Base-by-base conservation (phyloP, 164 flowering plant genomes). In the Buxus sempervirens region DNA sequence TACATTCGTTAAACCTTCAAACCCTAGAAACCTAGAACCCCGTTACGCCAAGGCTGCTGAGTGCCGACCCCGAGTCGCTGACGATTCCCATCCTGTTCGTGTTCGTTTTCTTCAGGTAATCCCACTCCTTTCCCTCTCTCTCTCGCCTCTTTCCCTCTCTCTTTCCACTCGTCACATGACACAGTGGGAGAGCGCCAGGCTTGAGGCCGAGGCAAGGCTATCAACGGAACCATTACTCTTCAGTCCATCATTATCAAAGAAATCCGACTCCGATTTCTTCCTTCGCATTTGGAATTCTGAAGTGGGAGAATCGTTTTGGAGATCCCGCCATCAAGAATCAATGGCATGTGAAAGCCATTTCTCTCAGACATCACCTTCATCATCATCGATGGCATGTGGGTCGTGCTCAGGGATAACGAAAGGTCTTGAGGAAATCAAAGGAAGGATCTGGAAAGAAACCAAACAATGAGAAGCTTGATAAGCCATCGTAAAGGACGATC, bases 101-200 rank as follows among this genome's bases (percentile, higher is more conserved):
- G n/a, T n/a, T n/a, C n/a, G n/a, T n/a, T n/a, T n/a, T n/a, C n/a
- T n/a, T n/a, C n/a, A n/a, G n/a, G n/a, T n/a, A n/a, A n/a, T n/a
- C n/a, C n/a, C n/a, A n/a, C n/a, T n/a, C n/a, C n/a, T n/a, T n/a
- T n/a, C n/a, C n/a, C n/a, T n/a, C n/a, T n/a, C n/a, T n/a, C n/a
- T n/a, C n/a, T n/a, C n/a, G n/a, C n/a, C n/a, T n/a, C n/a, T n/a
- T n/a, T n/a, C n/a, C n/a, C n/a, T n/a, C n/a, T 70, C 49, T 19
- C 73, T 77, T 3, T 75, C 85, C 13, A 83, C 88, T 1, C 86
- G 91, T 28, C 91, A 89, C 83, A 85, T 82, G 88, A 82, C 95
- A 1, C 95, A 89, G 57, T 89, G 95, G 95, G 95, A 89, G 77
- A 86, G 86, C 45, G 95, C 95, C 2, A 77, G 91, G 83, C 90